Percentiles rank a stretch among this genome's conserved stretches.
Conservation (phyloP, 2,329 filamentous ascomycete genomes). For the Apiospora saccharicola region DNA sequence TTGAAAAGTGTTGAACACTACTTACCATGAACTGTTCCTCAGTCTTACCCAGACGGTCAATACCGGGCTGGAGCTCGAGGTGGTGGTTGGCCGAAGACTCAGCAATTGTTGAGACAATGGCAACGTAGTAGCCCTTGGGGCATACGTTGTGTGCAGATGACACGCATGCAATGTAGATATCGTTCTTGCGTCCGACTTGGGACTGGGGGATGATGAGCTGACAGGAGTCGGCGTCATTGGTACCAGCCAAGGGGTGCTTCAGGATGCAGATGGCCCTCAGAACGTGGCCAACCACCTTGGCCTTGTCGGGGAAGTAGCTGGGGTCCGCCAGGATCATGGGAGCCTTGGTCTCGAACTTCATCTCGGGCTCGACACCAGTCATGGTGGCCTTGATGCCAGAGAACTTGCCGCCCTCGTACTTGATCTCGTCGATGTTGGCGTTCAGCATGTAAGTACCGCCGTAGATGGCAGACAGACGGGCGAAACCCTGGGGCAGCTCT, state of each 20-base stretch:
- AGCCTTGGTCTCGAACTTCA: slow-evolving; percentile 96
- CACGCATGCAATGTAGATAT: slow-evolving; percentile 96
- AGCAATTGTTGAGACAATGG: slow-evolving; percentile 96
- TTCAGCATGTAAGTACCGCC: slow-evolving; percentile 99
- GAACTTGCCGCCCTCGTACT: slow-evolving; percentile 87
- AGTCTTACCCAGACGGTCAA: slow-evolving; percentile 90
- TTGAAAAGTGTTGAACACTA: neutral
- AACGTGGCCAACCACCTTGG: slow-evolving; percentile 85
- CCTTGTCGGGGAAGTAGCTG: slow-evolving; percentile 93
- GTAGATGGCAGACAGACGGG: slow-evolving; percentile 96
- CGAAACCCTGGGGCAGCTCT: slow-evolving; percentile 97
- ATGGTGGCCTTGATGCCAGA: slow-evolving; percentile 97
- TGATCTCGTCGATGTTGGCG: slow-evolving; percentile 88
- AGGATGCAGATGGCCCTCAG: slow-evolving; percentile 97
- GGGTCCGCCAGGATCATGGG: slow-evolving; percentile 97
- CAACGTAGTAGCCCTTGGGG: slow-evolving; percentile 98
- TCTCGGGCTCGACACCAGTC: slow-evolving; percentile 81
- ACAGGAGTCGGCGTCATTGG: slow-evolving; percentile 85
- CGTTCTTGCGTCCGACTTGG: slow-evolving; percentile 95
- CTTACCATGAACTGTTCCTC: slow-evolving; percentile 95
- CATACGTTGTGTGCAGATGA: slow-evolving; percentile 97
- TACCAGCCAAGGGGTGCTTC: slow-evolving; percentile 92
- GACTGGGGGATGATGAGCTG: slow-evolving; percentile 98
- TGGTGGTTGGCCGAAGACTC: slow-evolving; percentile 94
- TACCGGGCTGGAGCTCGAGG: slow-evolving; percentile 89